A percentile compares a stretch with the other conserved stretches of the same genome.
Conservation (phyloP, 352 stramenopile genomes). For the Phytophthora pisi region DNA sequence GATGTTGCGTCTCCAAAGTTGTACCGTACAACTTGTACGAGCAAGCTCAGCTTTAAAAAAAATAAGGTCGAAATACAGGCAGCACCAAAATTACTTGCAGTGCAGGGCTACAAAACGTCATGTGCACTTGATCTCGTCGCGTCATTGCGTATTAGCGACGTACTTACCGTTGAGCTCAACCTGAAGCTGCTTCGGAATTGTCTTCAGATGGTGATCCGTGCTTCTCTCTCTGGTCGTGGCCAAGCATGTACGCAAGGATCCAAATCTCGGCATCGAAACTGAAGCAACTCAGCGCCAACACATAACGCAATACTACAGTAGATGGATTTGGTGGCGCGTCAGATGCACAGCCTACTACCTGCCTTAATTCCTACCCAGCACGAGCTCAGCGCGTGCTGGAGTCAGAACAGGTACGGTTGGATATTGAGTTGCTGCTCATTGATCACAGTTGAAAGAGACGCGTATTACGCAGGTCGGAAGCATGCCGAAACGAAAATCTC, state of each 20-base stretch:
- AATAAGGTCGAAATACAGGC: no score
- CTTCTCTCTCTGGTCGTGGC: not conserved
- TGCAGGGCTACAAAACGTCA: not conserved
- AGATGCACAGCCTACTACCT: no score
- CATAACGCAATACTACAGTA: not conserved
- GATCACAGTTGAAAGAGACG: not conserved
- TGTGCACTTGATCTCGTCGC: not conserved
- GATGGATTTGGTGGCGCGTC: not conserved
- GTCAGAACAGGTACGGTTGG: not conserved
- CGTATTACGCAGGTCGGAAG: not conserved
- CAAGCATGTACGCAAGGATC: not conserved
- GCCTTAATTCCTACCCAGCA: not conserved
- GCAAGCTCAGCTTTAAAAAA: no score
- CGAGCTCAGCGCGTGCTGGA: not conserved
- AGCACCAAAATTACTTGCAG: not conserved
- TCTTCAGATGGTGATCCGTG: not conserved
- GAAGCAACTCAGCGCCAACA: not conserved
- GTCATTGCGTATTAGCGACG: not conserved
- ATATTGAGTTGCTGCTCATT: not conserved
- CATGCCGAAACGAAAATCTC: slow-evolving; percentile 1
- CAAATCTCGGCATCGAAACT: not conserved
- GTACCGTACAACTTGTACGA: no score
- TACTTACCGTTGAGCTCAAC: not conserved
- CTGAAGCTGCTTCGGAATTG: not conserved
- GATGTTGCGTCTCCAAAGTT: not conserved